Percentiles rank a stretch among this genome's conserved stretches.
Conservation (phyloP, 768 basidiomycete genomes). For the Lanmaoa pseudosensibilis region DNA sequence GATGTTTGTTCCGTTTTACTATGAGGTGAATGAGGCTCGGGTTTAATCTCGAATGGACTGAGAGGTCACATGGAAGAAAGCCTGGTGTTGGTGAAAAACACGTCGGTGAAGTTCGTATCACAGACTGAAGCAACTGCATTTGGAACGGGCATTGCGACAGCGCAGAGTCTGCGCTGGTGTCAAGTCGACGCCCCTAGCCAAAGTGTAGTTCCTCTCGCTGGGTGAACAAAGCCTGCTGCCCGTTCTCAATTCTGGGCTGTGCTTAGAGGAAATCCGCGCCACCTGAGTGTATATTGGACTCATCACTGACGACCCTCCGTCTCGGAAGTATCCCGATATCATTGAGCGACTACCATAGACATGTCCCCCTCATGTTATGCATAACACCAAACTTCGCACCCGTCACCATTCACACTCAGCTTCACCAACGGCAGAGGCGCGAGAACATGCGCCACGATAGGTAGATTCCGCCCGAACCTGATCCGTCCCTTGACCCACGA, state of each 20-base stretch:
- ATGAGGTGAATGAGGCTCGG: background rate
- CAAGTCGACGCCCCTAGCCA: background rate
- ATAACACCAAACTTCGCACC: slow-evolving; percentile 26
- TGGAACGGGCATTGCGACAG: no score
- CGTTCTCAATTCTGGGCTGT: no score
- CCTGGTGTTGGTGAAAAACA: background rate
- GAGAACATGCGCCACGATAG: slow-evolving; percentile 34
- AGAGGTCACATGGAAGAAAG: background rate
- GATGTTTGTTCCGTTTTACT: background rate
- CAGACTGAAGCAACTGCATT: background rate
- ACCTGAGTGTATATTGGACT: background rate
- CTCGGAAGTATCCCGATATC: background rate
- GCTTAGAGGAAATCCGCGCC: background rate
- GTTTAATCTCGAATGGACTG: background rate
- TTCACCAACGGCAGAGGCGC: slow-evolving; percentile 15
- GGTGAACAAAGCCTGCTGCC: background rate
- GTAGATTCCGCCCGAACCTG: slow-evolving; percentile 36
- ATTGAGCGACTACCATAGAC: background rate
- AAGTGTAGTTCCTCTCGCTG: background rate
- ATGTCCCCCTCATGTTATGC: background rate
- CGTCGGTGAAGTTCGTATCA: background rate
- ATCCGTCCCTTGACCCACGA: slow-evolving; percentile 36
- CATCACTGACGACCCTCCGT: background rate
- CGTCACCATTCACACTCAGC: slow-evolving; percentile 16
- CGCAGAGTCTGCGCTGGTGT: background rate